Conservation (phyloP, 225 moss, liverwort and hornwort species). For the Marchantia polymorpha region DNA sequence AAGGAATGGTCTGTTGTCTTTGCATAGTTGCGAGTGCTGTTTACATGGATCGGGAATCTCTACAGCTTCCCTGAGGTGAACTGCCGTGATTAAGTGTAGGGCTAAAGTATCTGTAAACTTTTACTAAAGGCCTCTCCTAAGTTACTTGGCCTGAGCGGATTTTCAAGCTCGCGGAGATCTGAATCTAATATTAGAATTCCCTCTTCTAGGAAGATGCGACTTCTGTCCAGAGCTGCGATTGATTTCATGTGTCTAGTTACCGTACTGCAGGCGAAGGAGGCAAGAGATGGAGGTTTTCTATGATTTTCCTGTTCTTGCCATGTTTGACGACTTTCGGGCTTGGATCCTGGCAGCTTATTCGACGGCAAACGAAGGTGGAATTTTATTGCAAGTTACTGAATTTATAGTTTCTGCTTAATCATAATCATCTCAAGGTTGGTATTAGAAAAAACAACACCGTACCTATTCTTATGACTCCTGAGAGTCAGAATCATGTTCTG, state of each 20-base stretch:
- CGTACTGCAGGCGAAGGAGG: slow-evolving; percentile 33
- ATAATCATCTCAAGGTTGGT: too few relatives aligned
- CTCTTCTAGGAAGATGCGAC: too few relatives aligned
- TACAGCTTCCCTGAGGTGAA: too few relatives aligned
- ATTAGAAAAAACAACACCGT: too few relatives aligned
- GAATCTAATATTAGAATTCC: too few relatives aligned
- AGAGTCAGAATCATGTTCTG: too few relatives aligned
- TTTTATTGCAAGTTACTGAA: neutral
- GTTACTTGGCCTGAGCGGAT: neutral
- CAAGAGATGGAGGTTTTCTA: slow-evolving; percentile 75
- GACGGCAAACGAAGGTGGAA: slow-evolving; percentile 80
- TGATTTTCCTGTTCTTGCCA: slow-evolving; percentile 71
- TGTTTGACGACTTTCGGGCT: slow-evolving; percentile 87
- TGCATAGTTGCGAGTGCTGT: too few relatives aligned
- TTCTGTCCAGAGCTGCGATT: neutral
- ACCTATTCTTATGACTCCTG: too few relatives aligned
- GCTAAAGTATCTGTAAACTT: neutral
- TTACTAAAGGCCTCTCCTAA: neutral
- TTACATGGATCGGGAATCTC: too few relatives aligned
- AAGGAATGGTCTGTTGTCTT: too few relatives aligned
- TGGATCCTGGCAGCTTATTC: slow-evolving; percentile 87
- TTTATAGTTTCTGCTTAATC: neutral
- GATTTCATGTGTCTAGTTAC: neutral
- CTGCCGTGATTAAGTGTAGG: neutral
- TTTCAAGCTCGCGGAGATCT: too few relatives aligned